Evolutionary conservation across 768 basidiomycete species (phyloP).

Genomic region (Pisolithus marmoratus): DNA sequence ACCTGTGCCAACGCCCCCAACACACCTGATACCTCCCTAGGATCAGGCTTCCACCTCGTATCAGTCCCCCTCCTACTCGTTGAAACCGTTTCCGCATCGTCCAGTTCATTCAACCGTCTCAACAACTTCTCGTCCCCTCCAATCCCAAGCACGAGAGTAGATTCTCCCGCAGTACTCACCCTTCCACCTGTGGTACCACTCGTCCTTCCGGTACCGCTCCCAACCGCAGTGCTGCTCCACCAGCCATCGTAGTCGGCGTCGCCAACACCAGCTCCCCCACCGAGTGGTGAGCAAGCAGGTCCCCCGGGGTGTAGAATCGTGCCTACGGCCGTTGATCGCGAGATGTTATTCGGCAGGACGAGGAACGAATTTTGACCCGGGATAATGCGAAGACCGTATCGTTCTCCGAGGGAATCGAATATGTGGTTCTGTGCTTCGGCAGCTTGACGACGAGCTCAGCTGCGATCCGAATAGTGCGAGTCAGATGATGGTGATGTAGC

Average conservation of each 20-base stretch:
- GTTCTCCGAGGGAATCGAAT: slow-evolving; percentile 81
- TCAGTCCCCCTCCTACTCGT: too few species aligned
- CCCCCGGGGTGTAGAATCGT: too few species aligned
- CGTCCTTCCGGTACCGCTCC: too few species aligned
- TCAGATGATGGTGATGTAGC: slow-evolving; percentile 25
- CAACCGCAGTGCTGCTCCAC: too few species aligned
- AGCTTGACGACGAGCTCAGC: slow-evolving; percentile 83
- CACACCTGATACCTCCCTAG: background rate
- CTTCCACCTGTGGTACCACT: too few species aligned
- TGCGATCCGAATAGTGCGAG: slow-evolving; percentile 61
- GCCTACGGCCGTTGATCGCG: slow-evolving; percentile 77
- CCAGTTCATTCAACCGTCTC: too few species aligned
- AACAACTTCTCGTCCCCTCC: too few species aligned
- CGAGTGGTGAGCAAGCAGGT: too few species aligned
- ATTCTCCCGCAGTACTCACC: too few species aligned
- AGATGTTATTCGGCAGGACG: slow-evolving; percentile 76
- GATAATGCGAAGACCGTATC: slow-evolving; percentile 78
- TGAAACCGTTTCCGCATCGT: too few species aligned
- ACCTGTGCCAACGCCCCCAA: too few species aligned
- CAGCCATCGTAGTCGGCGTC: background rate
- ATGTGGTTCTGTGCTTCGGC: slow-evolving; percentile 92
- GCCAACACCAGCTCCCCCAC: slow-evolving; percentile 4
- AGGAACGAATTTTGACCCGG: slow-evolving; percentile 78
- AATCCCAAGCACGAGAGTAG: too few species aligned
- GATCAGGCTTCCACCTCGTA: slow-evolving; percentile 39